These are phyloP conservation scores for Candida glaebosa DNA, from an alignment of 805 yeast species.

Conservation along the genomic window DNA sequence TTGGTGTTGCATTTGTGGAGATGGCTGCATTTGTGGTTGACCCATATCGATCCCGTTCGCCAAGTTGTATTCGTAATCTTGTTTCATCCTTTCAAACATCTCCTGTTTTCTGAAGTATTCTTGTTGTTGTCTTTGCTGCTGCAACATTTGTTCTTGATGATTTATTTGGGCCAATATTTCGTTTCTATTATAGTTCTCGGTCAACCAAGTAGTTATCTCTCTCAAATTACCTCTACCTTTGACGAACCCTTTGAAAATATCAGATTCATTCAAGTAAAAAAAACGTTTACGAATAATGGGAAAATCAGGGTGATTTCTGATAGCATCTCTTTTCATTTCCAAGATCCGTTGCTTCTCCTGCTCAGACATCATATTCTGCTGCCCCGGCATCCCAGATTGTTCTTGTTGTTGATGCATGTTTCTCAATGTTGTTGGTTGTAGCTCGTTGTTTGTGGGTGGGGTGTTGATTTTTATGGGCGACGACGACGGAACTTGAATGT, in stretches of 20 bases:
- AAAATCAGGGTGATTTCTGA: conserved; percentile 37
- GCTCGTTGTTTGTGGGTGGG: conserved; percentile 18
- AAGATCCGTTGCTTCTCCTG: conserved; percentile 23
- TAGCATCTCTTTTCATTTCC: conserved; percentile 34
- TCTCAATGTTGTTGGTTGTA: conserved; percentile 11
- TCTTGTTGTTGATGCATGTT: conserved; percentile 3
- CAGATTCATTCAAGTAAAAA: conserved; percentile 38
- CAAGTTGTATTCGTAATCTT: conserved; percentile 11
- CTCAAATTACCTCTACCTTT: conserved; percentile 42
- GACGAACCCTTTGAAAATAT: conserved; percentile 39
- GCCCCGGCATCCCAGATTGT: conserved; percentile 8
- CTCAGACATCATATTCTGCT: conserved; percentile 12
- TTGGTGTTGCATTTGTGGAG: background rate
- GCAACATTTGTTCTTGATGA: conserved; percentile 12
- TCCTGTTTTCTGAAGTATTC: conserved; percentile 12
- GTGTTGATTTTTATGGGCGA: conserved; percentile 33
- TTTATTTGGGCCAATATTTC: conserved; percentile 17
- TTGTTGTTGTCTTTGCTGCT: conserved; percentile 10
- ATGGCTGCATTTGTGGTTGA: background rate
- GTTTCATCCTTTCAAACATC: conserved; percentile 12
- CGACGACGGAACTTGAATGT: conserved; percentile 40
- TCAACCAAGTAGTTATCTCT: conserved; percentile 36
- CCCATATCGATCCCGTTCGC: background rate
- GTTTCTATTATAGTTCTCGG: conserved; percentile 28
- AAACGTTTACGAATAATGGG: conserved; percentile 33